Evolutionary conservation across 2,329 filamentous ascomycete species (phyloP).

Genomic region (Diaporthe eres): DNA sequence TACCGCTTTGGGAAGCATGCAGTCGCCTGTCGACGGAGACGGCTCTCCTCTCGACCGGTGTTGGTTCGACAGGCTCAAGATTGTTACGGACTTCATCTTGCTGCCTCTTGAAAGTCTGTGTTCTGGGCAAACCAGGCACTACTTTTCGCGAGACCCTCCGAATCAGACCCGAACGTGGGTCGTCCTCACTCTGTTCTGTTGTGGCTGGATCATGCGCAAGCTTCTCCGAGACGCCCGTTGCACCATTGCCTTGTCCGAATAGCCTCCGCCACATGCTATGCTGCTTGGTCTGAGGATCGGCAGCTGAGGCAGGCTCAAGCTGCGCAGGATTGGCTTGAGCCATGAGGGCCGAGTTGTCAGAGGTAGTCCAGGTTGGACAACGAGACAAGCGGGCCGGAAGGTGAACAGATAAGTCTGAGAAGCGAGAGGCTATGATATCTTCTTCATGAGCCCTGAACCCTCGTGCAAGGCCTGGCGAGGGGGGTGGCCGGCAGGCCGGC

Average conservation of each 20-base stretch:
- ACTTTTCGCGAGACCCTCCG: slow-evolving; percentile 70
- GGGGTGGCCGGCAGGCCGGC: slow-evolving; percentile 38
- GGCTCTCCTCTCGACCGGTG: slow-evolving; percentile 78
- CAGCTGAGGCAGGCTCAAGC: slow-evolving; percentile 42
- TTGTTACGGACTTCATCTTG: slow-evolving; percentile 84
- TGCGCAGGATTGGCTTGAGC: slow-evolving; percentile 46
- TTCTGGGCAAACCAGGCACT: slow-evolving; percentile 82
- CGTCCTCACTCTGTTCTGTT: slow-evolving; percentile 48
- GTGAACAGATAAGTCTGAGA: background rate
- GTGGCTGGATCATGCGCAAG: slow-evolving; percentile 45
- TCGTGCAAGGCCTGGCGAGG: slow-evolving; percentile 32
- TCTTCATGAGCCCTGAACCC: slow-evolving; percentile 32
- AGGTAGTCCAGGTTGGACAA: background rate
- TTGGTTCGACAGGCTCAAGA: slow-evolving; percentile 75
- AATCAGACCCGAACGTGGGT: slow-evolving; percentile 53
- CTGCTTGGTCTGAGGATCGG: slow-evolving; percentile 42
- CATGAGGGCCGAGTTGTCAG: slow-evolving; percentile 43
- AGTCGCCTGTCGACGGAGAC: slow-evolving; percentile 73
- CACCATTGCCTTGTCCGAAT: slow-evolving; percentile 45
- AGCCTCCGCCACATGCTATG: slow-evolving; percentile 48
- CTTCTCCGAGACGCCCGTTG: slow-evolving; percentile 44
- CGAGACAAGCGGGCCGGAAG: background rate
- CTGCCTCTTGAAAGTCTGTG: slow-evolving; percentile 85
- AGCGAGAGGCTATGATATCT: slow-evolving; percentile 6
- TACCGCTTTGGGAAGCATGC: slow-evolving; percentile 53